A percentile compares a stretch with the other conserved stretches of the same genome.
These are phyloP conservation scores for Russula compacta DNA, from an alignment of 768 basidiomycete species.

Conservation along the genomic window DNA sequence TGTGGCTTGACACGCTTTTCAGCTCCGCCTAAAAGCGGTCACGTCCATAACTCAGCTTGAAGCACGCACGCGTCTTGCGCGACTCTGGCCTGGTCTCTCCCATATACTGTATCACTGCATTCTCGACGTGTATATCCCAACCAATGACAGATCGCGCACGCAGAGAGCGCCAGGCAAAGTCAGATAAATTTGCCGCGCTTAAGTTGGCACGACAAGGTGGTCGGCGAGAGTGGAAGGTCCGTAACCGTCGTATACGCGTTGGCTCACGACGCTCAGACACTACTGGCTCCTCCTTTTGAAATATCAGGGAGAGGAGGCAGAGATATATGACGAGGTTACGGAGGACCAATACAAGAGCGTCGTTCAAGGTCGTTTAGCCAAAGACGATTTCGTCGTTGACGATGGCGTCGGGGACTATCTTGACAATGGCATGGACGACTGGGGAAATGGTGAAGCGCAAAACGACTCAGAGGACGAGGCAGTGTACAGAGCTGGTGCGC, in stretches of 20 bases:
- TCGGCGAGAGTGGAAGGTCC: constrained; percentile 48
- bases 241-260: constrained; percentile 17
- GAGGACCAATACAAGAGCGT: constrained; percentile 85
- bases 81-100: neutral
- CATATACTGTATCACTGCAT: neutral
- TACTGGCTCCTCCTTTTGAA: constrained; percentile 20
- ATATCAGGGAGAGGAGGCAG: constrained; percentile 44
- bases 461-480: constrained; percentile 29
- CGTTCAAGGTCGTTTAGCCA: constrained; percentile 71
- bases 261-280: constrained; percentile 1
- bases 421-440: constrained; percentile 97
- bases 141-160: constrained; percentile 26
- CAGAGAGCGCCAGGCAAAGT: constrained; percentile 24
- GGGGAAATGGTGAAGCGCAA: constrained; percentile 55
- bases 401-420: constrained; percentile 87
- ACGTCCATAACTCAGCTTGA: neutral
- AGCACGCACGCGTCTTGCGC: neutral
- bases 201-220: constrained; percentile 34
- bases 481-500: constrained; percentile 27
- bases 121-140: neutral
- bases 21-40: constrained; percentile 26
- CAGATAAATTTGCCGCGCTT: constrained; percentile 48
- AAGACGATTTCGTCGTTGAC: constrained; percentile 92
- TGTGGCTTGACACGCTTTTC: constrained; percentile 23
- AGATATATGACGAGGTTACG: constrained; percentile 81